Evolutionary conservation across 179 eudicot genomes (phyloP).

Genomic region (Nepenthes alata): DNA sequence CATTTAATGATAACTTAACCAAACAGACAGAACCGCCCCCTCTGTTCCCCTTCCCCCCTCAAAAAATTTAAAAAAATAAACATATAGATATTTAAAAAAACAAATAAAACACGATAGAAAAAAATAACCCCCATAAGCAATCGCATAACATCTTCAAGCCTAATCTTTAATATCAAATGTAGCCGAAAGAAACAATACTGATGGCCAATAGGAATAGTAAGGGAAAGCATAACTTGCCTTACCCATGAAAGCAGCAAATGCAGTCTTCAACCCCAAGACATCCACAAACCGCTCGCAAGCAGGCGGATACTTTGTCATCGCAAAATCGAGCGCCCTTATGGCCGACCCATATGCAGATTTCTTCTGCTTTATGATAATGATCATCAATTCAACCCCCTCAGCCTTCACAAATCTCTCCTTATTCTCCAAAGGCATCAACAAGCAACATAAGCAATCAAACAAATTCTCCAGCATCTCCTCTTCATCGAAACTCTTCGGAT

Average conservation of each 20-base stretch:
- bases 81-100: too few species aligned
- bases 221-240: constrained; percentile 75
- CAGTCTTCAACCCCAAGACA: constrained; percentile 95
- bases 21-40: too few species aligned
- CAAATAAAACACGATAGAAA: too few species aligned
- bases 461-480: constrained; percentile 99
- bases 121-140: too few species aligned
- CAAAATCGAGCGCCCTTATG: constrained; percentile 84
- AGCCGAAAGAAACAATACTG: too few species aligned
- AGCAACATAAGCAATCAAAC: constrained; percentile 92
- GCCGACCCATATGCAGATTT: constrained; percentile 89
- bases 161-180: too few species aligned
- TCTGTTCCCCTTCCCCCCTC: too few species aligned
- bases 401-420: constrained; percentile 92
- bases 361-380: constrained; percentile 97
- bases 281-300: constrained; percentile 98
- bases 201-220: not conserved
- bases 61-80: too few species aligned
- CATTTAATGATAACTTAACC: too few species aligned
- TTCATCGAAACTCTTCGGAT: constrained; percentile 78
- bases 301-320: constrained; percentile 90
- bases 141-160: too few species aligned
- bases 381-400: constrained; percentile 96
- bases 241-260: constrained; percentile 99
- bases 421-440: constrained; percentile 96